Evolutionary conservation across 2,329 filamentous ascomycete species (phyloP).

Genomic region (Aspergillus costaricaensis): DNA sequence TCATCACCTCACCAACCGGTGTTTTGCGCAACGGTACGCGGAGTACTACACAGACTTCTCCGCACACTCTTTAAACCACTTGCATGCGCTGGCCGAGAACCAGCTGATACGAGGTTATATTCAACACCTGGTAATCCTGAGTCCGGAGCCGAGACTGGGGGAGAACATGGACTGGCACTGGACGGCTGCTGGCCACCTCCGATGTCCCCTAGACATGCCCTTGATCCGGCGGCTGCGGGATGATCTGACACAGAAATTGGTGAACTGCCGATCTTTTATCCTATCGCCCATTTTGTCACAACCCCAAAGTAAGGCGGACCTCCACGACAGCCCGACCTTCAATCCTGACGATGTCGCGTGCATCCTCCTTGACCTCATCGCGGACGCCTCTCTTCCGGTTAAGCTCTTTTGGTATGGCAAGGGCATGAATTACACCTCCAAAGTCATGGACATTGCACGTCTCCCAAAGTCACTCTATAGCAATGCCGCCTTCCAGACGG

Average conservation of each 20-base stretch:
- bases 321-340: neutral
- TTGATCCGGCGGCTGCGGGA: constrained; percentile 9
- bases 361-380: constrained; percentile 13
- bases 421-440: constrained; percentile 14
- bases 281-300: constrained; percentile 11
- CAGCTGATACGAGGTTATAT: constrained; percentile 11
- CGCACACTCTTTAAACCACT: constrained; percentile 9
- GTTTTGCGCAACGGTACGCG: constrained; percentile 15
- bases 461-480: constrained; percentile 13
- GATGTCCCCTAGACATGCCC: constrained; percentile 6
- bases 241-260: constrained; percentile 5
- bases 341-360: constrained; percentile 13
- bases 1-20: constrained; percentile 10
- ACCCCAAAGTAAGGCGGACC: neutral
- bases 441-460: constrained; percentile 10
- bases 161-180: constrained; percentile 12
- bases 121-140: constrained; percentile 15
- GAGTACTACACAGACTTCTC: constrained; percentile 17
- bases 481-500: constrained; percentile 6
- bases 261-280: constrained; percentile 15
- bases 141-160: constrained; percentile 13
- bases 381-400: constrained; percentile 9
- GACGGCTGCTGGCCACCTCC: constrained; percentile 12
- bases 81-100: constrained; percentile 15
- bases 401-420: constrained; percentile 18